A percentile compares a stretch with the other conserved stretches of the same genome.
These are phyloP conservation scores for Nemophila menziesii DNA, from an alignment of 257 asterid species.

Conservation along the genomic window DNA sequence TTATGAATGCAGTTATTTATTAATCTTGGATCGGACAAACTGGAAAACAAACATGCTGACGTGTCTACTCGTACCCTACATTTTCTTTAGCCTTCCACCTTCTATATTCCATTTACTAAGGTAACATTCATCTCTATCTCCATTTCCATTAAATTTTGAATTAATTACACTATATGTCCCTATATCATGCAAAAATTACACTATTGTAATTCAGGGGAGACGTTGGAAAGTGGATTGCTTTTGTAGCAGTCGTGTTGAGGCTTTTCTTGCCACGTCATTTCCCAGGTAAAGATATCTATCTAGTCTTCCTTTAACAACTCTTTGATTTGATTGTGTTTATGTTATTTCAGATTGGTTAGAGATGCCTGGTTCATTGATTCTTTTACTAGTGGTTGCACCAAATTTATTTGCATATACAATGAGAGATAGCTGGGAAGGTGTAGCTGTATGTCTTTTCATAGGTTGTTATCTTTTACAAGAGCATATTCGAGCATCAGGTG, in stretches of 20 bases:
- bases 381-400: constrained; percentile 79
- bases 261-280: constrained; percentile 92
- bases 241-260: constrained; percentile 72
- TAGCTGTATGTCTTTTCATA: constrained; percentile 43
- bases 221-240: constrained; percentile 80
- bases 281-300: constrained; percentile 45
- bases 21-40: constrained; percentile 32
- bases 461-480: constrained; percentile 86
- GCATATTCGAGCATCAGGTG: constrained; percentile 82
- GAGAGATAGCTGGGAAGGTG: constrained; percentile 54
- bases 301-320: neutral
- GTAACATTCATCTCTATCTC: constrained; percentile 17
- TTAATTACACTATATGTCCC: no score
- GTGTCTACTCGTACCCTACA: constrained; percentile 27
- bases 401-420: constrained; percentile 43
- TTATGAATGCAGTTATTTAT: constrained; percentile 18
- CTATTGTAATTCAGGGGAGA: constrained; percentile 50
- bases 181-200: no score
- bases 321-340: neutral
- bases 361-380: constrained; percentile 88
- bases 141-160: neutral
- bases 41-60: constrained; percentile 43
- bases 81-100: constrained; percentile 19
- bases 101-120: constrained; percentile 37
- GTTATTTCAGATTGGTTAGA: constrained; percentile 62